Evolutionary conservation across 1,284 basidiomycete species (phyloP), one percentile per base, ranked within the genome.

Genomic region (Sanguinoderma infundibulare): DNA sequence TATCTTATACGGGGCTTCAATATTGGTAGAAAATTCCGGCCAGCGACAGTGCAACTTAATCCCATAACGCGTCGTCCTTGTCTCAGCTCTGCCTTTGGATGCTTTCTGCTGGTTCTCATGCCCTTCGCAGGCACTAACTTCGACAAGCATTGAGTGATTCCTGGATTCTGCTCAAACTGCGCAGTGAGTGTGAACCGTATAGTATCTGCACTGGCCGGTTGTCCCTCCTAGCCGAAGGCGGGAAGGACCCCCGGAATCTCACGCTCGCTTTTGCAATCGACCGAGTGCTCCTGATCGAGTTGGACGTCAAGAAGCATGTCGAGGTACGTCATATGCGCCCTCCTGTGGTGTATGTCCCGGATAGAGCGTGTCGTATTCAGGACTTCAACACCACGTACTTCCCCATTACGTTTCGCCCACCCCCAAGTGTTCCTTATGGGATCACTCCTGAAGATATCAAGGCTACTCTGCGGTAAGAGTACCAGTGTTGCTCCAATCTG

Each of bases 231-330:
- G 95, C 90, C 1, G 91, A 97, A 60, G 96, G 96, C 26, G 98
- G 99, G 77, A 99, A 99, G 73, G 98, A 99, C 74, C 98, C 98
- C 26, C 84, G 98, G 30, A 99, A 99, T 76, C 82, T 99, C 7
- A 83, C 98, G 67, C 75, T 97, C 8, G 91, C 94, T 4, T 99
- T 99, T 74, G 89, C 91, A 14, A 92, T 99, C 61, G 91, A 88
- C 61, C 84, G 87, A 22, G 91, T 96, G 3, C 83, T 99, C 28
- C 76, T 97, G 7, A 86, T 94, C 38, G 95, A 98, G 68, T 98
- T 98, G 71, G 89, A 97, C 64, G 85, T 94, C 59, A 76, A 83
- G 46, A 76, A 83, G 46, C 81, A 87, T 69, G 79, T 95, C 28
- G 95, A 98, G 78, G 95, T 95, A 70, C 66, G 84, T 69, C n/a